These are phyloP conservation scores for Dendrobium catenatum DNA, from an alignment of 106 monocot genomes.

Conservation along the genomic window DNA sequence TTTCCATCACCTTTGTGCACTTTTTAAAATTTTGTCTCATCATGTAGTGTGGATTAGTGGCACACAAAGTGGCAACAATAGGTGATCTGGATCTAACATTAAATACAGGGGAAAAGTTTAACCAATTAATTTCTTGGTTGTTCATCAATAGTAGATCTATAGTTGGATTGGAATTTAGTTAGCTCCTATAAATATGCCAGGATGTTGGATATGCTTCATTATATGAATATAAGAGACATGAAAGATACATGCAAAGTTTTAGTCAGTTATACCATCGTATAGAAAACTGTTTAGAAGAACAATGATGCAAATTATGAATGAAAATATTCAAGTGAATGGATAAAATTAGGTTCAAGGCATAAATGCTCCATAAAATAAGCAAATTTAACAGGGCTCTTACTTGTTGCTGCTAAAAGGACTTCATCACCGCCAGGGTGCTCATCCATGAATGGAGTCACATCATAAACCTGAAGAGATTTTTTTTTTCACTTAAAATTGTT, in stretches of 20 bases:
- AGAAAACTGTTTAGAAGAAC: neutral
- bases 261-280: neutral
- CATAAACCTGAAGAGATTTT: conserved; percentile 22
- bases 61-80: no score
- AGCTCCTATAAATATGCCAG: neutral
- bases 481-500: no score
- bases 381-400: conserved; percentile 11
- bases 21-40: no score
- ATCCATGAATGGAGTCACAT: conserved; percentile 31
- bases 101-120: no score
- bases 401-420: conserved; percentile 31
- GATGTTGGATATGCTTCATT: neutral
- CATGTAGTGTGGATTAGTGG: no score
- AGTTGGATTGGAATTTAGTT: neutral
- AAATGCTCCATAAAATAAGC: neutral
- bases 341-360: neutral
- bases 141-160: neutral
- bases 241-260: neutral
- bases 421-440: conserved; percentile 36
- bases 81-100: no score
- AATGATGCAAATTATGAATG: neutral
- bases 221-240: neutral
- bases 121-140: no score
- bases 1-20: no score
- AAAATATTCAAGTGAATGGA: neutral